Conservation (phyloP, 1,284 basidiomycete species). For the Leccinum solheimii region DNA sequence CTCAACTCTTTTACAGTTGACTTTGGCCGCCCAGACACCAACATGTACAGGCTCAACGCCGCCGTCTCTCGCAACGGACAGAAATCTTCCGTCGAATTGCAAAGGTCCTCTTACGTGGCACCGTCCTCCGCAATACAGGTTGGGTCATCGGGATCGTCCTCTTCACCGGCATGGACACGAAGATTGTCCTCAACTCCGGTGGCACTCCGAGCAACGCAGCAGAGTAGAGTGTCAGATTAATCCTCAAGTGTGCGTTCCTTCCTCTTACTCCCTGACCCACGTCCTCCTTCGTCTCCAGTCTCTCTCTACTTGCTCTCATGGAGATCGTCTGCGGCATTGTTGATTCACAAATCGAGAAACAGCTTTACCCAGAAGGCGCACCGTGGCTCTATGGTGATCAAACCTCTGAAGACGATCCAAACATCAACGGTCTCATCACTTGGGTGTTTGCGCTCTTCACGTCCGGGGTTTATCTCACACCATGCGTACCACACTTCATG, state of each 20-base stretch:
- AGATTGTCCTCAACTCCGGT: slow-evolving; percentile 94
- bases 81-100: slow-evolving; percentile 76
- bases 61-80: slow-evolving; percentile 63
- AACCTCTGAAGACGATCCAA: slow-evolving; percentile 76
- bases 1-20: slow-evolving; percentile 71
- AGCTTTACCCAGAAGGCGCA: slow-evolving; percentile 66
- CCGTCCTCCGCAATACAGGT: slow-evolving; percentile 86
- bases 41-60: slow-evolving; percentile 94
- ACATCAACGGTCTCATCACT: slow-evolving; percentile 90
- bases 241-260: slow-evolving; percentile 78
- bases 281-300: slow-evolving; percentile 40
- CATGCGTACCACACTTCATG: slow-evolving; percentile 2
- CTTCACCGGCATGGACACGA: slow-evolving; percentile 92
- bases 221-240: slow-evolving; percentile 97
- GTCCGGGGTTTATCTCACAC: slow-evolving; percentile 44
- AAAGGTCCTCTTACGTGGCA: slow-evolving; percentile 88
- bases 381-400: slow-evolving; percentile 83
- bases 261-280: slow-evolving; percentile 6
- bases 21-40: slow-evolving; percentile 85
- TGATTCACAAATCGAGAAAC: slow-evolving; percentile 79
- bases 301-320: slow-evolving; percentile 80
- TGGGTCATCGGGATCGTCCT: slow-evolving; percentile 93
- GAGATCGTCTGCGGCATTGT: slow-evolving; percentile 83
- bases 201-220: slow-evolving; percentile 88
- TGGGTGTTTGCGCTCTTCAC: slow-evolving; percentile 91